Conservation (phyloP, 1,284 basidiomycete species). For the Leucoagaricus sp. region DNA sequence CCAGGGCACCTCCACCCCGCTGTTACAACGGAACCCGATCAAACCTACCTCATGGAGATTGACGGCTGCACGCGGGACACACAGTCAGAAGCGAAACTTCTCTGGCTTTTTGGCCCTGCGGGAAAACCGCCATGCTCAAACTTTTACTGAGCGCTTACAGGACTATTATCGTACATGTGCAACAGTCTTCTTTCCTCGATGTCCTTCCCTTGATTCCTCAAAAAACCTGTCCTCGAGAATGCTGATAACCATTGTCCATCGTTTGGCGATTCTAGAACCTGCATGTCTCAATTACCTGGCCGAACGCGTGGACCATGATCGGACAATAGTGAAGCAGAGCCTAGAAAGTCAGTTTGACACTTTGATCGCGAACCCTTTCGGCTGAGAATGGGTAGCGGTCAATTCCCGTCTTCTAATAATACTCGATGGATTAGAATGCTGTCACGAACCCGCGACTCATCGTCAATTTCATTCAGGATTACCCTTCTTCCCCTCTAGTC, state of each 20-base stretch:
- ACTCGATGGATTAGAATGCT: neutral
- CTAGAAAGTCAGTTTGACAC: neutral
- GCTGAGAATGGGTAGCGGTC: neutral
- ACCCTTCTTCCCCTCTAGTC: neutral
- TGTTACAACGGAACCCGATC: neutral
- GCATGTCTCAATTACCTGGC: neutral
- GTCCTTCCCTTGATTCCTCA: neutral
- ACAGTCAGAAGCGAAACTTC: neutral
- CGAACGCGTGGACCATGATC: neutral
- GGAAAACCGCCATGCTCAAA: conserved; percentile 5
- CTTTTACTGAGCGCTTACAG: neutral
- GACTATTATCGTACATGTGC: neutral
- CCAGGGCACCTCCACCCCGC: neutral
- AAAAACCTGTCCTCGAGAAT: neutral
- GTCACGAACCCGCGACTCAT: neutral
- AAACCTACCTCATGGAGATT: neutral
- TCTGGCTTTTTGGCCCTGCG: neutral
- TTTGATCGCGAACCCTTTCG: neutral
- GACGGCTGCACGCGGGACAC: neutral
- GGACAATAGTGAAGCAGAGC: neutral
- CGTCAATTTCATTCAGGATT: neutral
- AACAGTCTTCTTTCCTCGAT: neutral
- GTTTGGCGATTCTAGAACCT: neutral
- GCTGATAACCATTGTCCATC: neutral
- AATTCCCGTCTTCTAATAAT: neutral